Evolutionary conservation across 129 eudicot species (phyloP).

Genomic region (Cynara cardunculus): DNA sequence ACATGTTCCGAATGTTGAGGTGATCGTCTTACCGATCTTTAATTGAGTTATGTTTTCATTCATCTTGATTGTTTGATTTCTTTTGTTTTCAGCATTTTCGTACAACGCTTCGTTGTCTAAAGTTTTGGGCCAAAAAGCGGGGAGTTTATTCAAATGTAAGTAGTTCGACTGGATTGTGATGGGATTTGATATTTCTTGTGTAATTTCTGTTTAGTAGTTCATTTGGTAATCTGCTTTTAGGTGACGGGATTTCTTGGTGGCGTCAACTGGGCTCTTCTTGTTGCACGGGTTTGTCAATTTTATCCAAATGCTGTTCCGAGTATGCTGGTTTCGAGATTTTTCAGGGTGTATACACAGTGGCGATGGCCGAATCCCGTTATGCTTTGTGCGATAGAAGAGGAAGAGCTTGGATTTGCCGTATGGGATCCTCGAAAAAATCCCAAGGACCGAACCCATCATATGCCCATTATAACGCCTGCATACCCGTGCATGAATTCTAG

Average conservation of each 20-base stretch:
- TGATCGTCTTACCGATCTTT: background rate
- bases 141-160: constrained; percentile 96
- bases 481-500: constrained; percentile 99
- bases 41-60: background rate
- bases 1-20: constrained; percentile 96
- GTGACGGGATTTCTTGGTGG: constrained; percentile 98
- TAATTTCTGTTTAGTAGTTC: background rate
- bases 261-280: constrained; percentile 95
- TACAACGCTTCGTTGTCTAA: constrained; percentile 76
- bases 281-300: constrained; percentile 80
- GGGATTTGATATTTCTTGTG: background rate
- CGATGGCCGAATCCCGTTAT: constrained; percentile 98
- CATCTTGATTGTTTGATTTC: background rate
- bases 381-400: constrained; percentile 80
- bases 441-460: constrained; percentile 74
- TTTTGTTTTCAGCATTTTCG: constrained; percentile 58
- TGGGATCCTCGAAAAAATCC: constrained; percentile 95
- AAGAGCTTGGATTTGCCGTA: constrained; percentile 73
- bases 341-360: constrained; percentile 88
- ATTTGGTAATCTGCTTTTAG: constrained; percentile 20
- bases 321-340: constrained; percentile 85
- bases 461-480: constrained; percentile 96
- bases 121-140: constrained; percentile 89
- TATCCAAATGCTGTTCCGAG: constrained; percentile 91
- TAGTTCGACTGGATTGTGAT: background rate